Base-by-base conservation (phyloP, 2,329 filamentous ascomycete genomes). In the Nannizzia gypsea region DNA sequence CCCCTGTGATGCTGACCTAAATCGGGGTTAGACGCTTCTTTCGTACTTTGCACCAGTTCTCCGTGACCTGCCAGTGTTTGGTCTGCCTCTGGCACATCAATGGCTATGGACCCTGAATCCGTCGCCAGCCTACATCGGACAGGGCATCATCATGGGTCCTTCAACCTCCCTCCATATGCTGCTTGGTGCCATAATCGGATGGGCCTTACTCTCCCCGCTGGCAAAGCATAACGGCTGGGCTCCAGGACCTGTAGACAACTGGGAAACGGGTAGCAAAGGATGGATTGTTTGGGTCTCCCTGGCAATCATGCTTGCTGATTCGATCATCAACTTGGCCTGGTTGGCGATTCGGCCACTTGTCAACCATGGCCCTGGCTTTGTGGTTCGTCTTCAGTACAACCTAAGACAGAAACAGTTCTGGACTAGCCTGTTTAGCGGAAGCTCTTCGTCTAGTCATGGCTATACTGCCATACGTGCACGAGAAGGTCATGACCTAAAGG, bases 221-320 rank as follows among this genome's bases (percentile, higher is more conserved):
- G 91, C 93, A 3, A 96, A 96, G 71, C 76, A 79, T 60, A 83
- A 82, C 66, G 90, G 88, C 2, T 99, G 93, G 93, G 93, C 93
- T 8, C 88, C 90, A 2, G 93, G 91, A 0, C 80, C 85, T 1
- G 89, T 96, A 0, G 81, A 83, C 59, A 88, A 95, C 71, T 99
- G 93, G 93, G 88, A 92, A 61, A 83, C 80, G 15, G 93, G 93
- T 8, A 96, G 90, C 71, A 96, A 97, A 74, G 93, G 92, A 42
- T 99, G 93, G 93, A 97, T 99, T 62, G 89, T 99, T 0, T 99
- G 93, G 93, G 80, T 95, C 1, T 96, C 90, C 36, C 77, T 99
- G 31, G 89, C 93, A 2, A 96, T 99, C 65, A 99, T 99, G 93
- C 80, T 99, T 26, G 89, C 89, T 22, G 93, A 99, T 73, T 90